Base-by-base conservation (phyloP, 148 eudicot species). In the Pouteria glomerata region DNA sequence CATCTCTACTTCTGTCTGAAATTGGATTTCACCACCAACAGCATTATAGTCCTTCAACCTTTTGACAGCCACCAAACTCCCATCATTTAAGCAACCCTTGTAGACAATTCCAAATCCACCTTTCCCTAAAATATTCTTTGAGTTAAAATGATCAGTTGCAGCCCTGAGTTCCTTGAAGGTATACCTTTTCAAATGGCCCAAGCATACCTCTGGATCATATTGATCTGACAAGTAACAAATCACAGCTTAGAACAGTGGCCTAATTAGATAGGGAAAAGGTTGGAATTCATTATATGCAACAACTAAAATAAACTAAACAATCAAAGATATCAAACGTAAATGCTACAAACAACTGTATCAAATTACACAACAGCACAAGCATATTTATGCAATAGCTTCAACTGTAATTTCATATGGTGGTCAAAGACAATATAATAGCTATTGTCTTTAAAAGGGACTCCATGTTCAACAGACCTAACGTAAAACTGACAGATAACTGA, bases 81-180 rank as follows among this genome's bases (percentile, higher is more conserved):
- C 96, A 65, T 93, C 86, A 34, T 80, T 84, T 62, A 93, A 76
- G 70, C 80, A 63, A 59, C 96, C 98, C 65, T 82, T 93, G 80
- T 90, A 93, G 24, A 93, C 98, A 37, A 90, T 82, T 52, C 98
- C 98, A 77, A 88, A 93, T 63, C 98, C 98, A 51, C 98, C 98
- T 70, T 74, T 86, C 57, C 98, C 98, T 8, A 93, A 78, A 64
- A 93, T 93, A 63, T 90, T 86, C 80, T 87, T 93, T 11, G 85
- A 72, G 85, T 74, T 86, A 77, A 93, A 93, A 82, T 90, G 88
- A 71, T 87, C 82, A 21, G 98, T 93, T 12, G 98, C 98, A 62
- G 89, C 74, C 19, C 96, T 72, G 45, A 93, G 85, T 80, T 93
- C 98, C 77, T 90, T 93, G 67, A 90, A 93, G 68, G 85, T 77